Base-by-base conservation (phyloP, 441 rosid genomes). In the Arabidopsis lyrata region DNA sequence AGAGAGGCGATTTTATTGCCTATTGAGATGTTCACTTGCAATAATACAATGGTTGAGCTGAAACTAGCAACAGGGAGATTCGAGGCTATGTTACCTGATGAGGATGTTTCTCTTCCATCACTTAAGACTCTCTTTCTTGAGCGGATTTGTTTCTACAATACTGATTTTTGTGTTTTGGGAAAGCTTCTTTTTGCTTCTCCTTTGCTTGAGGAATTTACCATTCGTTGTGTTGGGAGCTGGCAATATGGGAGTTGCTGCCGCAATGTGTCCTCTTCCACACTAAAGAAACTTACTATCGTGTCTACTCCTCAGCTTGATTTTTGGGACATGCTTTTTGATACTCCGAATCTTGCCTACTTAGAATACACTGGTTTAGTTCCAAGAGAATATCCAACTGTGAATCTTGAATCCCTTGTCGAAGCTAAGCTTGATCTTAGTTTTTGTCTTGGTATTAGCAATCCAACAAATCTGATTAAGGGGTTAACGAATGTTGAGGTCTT, bases 11-110 rank as follows among this genome's bases (percentile, higher is more conserved):
- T 29, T 29, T 16, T 67, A 18, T 29, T 67, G 18, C 62, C 72
- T 38, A 61, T 53, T 0, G 72, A 67, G 52, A 54, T 54, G 5
- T 67, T 67, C 72, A 67, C 62, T 38, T 66, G 61, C 71, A 18
- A 38, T 24, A 24, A 24, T 24, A 24, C 27, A 6, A 54, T 62
- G 3, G 72, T 68, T 15, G 52, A 53, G 39, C 27, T 67, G 50
- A 67, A 7, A 39, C 60, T 39, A 67, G 12, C 16, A 6, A 6
- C n/a, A 39, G 39, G 62, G 27, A 24, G 27, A 11, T 67, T 67
- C 11, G 12, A 38, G 8, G 63, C 63, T 31, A 1, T 68, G 54
- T 11, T 55, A 9, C 72, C 42, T 29, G 42, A 68, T 0, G 16
- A 3, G 27, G 27, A 68, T 68, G 63, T 68, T 2, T 68, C 20